Evolutionary conservation across 2,329 filamentous ascomycete species (phyloP), one percentile per base, ranked within the genome.

Genomic region (Ophiostoma sp.): DNA sequence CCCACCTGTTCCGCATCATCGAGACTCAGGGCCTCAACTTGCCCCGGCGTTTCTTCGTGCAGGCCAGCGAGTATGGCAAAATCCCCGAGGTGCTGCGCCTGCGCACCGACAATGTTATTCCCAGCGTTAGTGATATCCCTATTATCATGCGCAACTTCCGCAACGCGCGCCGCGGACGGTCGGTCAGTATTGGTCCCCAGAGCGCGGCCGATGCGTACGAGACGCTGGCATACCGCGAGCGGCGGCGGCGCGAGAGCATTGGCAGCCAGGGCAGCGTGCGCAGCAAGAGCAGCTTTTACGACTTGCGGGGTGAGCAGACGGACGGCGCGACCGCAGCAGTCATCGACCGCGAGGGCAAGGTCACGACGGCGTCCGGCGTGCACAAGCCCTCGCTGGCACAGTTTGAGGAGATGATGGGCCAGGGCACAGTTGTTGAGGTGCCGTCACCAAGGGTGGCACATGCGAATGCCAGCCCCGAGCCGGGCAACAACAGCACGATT

Each of bases 181-280:
- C 93, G 44, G 87, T 98, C 45, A 97, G 93, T 5, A 86, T 98
- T 67, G 95, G 95, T 0, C 95, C 95, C 1, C 95, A 98, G 79
- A 97, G 93, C 63, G 93, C 93, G 70, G 95, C 95, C 1, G 95
- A 99, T 79, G 95, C 93, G 38, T 97, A 97, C 79, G 95, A 99
- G 80, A 92, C 93, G 27, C 82, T 99, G 65, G 95, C 94, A 5
- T 97, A 97, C 76, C 88, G 94, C 27, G 92, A 97, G 75, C 79
- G 84, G 36, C 79, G 81, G 68, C 78, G 85, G 42, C 77, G 84
- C 44, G 85, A 87, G 78, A 84, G 85, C 76, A 77, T 85, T 58
- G 69, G 79, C 69, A 83, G 84, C 74, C 82, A 85, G 67, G 78
- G 79, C n/a, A 81, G 79, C 70, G 68, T 83, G 45, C 78, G 77